A percentile compares a stretch with the other conserved stretches of the same genome.
These are phyloP conservation scores for Penicillium ochrochloron DNA, from an alignment of 495 filamentous ascomycete species.

Conservation along the genomic window DNA sequence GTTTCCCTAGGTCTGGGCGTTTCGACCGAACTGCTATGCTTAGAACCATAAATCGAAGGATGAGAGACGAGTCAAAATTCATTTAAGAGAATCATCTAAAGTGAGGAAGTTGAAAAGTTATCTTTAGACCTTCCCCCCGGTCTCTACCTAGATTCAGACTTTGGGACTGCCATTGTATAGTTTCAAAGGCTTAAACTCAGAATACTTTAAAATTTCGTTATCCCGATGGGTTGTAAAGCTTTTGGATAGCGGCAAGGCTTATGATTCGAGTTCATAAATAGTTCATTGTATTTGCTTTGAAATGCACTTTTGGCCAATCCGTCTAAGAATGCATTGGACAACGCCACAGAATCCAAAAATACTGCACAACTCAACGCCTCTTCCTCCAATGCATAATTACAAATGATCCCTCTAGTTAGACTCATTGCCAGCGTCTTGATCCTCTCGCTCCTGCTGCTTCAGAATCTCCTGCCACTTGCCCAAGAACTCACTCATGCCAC, in stretches of 20 bases:
- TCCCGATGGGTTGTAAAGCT: too few species aligned
- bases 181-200: too few species aligned
- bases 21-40: too few species aligned
- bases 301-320: background rate
- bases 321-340: conserved; percentile 5
- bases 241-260: background rate
- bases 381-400: background rate
- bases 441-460: conserved; percentile 57
- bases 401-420: conserved; percentile 32
- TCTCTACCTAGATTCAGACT: too few species aligned
- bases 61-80: too few species aligned
- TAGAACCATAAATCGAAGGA: too few species aligned
- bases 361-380: background rate
- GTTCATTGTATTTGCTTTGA: background rate
- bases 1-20: too few species aligned
- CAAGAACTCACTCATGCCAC: conserved; percentile 87
- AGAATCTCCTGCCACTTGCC: conserved; percentile 83
- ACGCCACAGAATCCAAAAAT: conserved; percentile 17
- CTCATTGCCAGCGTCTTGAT: conserved; percentile 49
- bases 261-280: background rate
- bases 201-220: too few species aligned
- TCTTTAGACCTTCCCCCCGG: too few species aligned
- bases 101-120: too few species aligned
- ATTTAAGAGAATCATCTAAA: too few species aligned
- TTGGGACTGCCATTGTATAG: too few species aligned